Evolutionary conservation across 208 protist genomes (phyloP), one percentile per base, ranked within the genome.

Genomic region (Trypanosoma conorhini): DNA sequence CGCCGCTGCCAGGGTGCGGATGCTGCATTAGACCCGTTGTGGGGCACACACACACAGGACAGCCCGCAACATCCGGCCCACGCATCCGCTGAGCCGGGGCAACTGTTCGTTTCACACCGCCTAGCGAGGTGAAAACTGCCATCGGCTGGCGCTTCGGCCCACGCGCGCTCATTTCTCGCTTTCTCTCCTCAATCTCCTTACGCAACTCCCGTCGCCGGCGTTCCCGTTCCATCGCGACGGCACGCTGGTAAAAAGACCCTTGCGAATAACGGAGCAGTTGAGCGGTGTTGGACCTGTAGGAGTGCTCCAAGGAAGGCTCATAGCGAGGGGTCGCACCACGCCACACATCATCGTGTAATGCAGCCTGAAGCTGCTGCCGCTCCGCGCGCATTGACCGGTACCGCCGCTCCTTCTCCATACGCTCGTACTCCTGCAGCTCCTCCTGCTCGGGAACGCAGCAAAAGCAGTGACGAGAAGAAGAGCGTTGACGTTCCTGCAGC

Each of bases 371-470:
- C 38, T 62, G 66, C 7, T 79, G 64, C 60, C 82, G 79, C 57
- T 83, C 76, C 13, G 67, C 64, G 4, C 85, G 82, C 62, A 72
- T 67, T 40, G 50, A 59, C 22, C 70, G 85, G 61, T 77, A 87
- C 55, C 79, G 76, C 59, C 85, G 72, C 70, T 85, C 85, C 31
- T 81, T 81, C 40, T 80, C 74, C 21, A 86, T 38, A 3, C 83
- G 59, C 33, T 91, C 86, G 21, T 76, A 86, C 74, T 89, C 86
- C 22, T 70, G 50, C 40, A 96, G 46, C 28, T 77, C 79, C 19
- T 73, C 81, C 58, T 80, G 79, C 77, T 96, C 87, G 13, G 88
- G 87, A 13, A 93, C 24, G 63, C 88, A 93, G 56, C 74, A 85
- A 22, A 66, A 62, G 58, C 85, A 90, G 12, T 68, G 74, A 10